Conservation (phyloP, 2,329 filamentous ascomycete genomes). For the Orbilia brochopaga region DNA sequence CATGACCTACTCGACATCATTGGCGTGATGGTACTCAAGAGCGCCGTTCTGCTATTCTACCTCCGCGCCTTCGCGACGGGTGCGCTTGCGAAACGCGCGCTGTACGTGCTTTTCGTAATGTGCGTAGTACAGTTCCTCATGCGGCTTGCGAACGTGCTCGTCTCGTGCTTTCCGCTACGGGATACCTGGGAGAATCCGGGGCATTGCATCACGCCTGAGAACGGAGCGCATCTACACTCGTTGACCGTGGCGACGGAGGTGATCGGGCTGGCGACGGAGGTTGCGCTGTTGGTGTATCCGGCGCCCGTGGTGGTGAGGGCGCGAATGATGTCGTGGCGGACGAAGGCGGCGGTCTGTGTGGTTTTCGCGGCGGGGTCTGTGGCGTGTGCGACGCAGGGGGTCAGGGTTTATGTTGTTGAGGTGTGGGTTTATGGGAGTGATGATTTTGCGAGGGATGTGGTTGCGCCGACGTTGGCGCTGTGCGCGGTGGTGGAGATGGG, state of each 20-base stretch:
- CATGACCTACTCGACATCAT: constrained; percentile 31
- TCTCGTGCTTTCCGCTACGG: constrained; percentile 29
- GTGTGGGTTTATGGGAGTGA: constrained; percentile 32
- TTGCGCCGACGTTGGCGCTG: constrained; percentile 43
- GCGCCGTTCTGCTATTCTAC: constrained; percentile 36
- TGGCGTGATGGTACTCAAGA: constrained; percentile 35
- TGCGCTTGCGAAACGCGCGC: constrained; percentile 22
- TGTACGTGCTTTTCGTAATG: constrained; percentile 25
- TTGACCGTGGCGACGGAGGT: constrained; percentile 26
- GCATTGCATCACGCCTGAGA: constrained; percentile 14
- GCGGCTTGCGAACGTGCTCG: constrained; percentile 31
- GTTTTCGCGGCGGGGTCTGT: constrained; percentile 40
- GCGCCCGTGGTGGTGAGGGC: constrained; percentile 34
- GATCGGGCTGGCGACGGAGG: constrained; percentile 32
- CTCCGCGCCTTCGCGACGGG: constrained; percentile 38
- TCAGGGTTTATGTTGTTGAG: constrained; percentile 41
- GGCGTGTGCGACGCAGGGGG: constrained; percentile 42
- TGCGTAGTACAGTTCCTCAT: constrained; percentile 37
- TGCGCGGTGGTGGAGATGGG: constrained; percentile 42
- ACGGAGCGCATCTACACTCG: constrained; percentile 23
- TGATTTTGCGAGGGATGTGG: constrained; percentile 34
- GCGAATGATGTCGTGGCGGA: constrained; percentile 10
- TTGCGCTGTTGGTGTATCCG: constrained; percentile 25
- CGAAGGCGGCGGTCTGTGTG: constrained; percentile 28
- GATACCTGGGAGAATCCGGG: constrained; percentile 39